Evolutionary conservation across 768 basidiomycete genomes (phyloP).

Genomic region (Asterophora parasitica): DNA sequence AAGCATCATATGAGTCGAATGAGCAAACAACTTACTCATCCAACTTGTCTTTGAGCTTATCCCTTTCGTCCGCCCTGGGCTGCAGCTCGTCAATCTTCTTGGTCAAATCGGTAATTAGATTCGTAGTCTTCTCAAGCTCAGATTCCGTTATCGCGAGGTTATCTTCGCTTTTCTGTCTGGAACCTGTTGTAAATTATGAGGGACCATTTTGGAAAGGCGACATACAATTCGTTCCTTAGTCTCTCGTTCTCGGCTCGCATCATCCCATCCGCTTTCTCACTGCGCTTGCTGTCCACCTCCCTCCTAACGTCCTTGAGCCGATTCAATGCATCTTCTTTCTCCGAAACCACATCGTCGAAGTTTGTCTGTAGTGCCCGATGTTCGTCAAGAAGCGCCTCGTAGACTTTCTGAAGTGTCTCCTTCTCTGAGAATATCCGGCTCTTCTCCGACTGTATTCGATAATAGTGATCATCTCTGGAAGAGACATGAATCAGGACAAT

Average conservation of each 20-base stretch:
- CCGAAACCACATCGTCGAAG: constrained; percentile 70
- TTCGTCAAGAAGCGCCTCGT: constrained; percentile 70
- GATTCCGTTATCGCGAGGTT: constrained; percentile 78
- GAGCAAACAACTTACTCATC: constrained; percentile 67
- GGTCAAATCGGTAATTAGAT: constrained; percentile 64
- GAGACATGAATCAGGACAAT: constrained; percentile 5
- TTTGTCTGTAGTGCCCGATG: constrained; percentile 69
- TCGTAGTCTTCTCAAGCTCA: constrained; percentile 77
- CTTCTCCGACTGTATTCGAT: constrained; percentile 76
- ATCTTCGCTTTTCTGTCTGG: constrained; percentile 92
- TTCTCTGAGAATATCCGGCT: constrained; percentile 79
- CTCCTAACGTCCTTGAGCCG: constrained; percentile 57
- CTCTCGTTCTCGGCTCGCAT: constrained; percentile 80
- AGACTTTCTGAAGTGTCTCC: constrained; percentile 79
- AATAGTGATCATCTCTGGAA: constrained; percentile 84
- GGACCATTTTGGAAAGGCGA: constrained; percentile 14
- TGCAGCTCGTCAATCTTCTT: constrained; percentile 81
- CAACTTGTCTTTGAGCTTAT: constrained; percentile 83
- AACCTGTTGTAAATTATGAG: constrained; percentile 26
- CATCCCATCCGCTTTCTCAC: constrained; percentile 71
- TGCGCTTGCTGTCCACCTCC: constrained; percentile 55
- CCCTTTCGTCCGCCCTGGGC: constrained; percentile 69
- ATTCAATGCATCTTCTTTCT: constrained; percentile 70
- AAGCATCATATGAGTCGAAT: not conserved
- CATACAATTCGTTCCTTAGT: constrained; percentile 80